Percentiles rank a stretch among this genome's conserved stretches.
Conservation (phyloP, 805 yeast genomes). For the Barnettozyma vustinii region DNA sequence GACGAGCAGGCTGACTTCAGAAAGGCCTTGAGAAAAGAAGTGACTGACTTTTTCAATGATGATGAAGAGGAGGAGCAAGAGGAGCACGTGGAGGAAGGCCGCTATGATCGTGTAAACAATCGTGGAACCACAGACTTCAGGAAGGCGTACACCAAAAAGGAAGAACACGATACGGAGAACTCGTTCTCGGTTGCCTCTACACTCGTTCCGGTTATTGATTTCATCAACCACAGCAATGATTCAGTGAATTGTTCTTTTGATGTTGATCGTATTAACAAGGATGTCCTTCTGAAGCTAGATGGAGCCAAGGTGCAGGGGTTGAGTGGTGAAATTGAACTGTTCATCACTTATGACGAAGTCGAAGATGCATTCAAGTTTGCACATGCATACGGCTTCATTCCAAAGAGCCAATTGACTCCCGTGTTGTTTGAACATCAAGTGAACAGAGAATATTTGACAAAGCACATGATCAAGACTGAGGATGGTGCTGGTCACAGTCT, state of each 20-base stretch:
- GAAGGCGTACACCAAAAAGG: conserved; percentile 1
- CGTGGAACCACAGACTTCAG: conserved; percentile 8
- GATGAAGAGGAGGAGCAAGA: conserved; percentile 6
- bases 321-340: conserved; percentile 30
- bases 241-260: conserved; percentile 54
- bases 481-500: conserved; percentile 14
- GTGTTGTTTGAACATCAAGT: conserved; percentile 32
- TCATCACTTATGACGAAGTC: conserved; percentile 38
- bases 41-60: not conserved
- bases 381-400: conserved; percentile 43
- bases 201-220: conserved; percentile 62
- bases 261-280: conserved; percentile 40
- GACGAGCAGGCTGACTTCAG: conserved; percentile 5
- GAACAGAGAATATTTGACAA: conserved; percentile 18
- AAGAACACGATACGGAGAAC: conserved; percentile 17
- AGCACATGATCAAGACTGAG: conserved; percentile 7
- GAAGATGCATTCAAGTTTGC: conserved; percentile 39
- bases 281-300: conserved; percentile 34
- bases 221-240: conserved; percentile 52
- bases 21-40: conserved; percentile 3
- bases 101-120: conserved; percentile 5
- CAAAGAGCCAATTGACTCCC: conserved; percentile 21
- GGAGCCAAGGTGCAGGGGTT: conserved; percentile 7
- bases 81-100: not conserved
- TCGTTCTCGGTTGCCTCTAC: conserved; percentile 47